Conservation (phyloP, 192 early-diverging fungal genomes). For the Linnemannia elongata region DNA sequence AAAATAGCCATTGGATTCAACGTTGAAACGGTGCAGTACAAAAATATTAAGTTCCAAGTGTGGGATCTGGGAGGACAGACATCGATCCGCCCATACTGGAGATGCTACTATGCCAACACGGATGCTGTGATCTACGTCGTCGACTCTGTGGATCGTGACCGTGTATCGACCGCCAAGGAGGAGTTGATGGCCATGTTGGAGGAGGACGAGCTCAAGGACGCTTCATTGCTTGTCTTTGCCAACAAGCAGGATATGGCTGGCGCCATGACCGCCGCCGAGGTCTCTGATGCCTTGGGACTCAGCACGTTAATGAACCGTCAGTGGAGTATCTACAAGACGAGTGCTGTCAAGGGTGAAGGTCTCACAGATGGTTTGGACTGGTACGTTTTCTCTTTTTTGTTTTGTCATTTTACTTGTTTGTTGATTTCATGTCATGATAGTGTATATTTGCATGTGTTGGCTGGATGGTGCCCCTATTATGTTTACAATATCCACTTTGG, state of each 20-base stretch:
- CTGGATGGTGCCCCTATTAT: not conserved
- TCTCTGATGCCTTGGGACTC: conserved; percentile 88
- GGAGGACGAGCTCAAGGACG: conserved; percentile 93
- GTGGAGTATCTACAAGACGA: conserved; percentile 96
- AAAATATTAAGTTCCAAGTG: conserved; percentile 99
- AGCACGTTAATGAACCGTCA: conserved; percentile 88
- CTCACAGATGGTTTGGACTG: conserved; percentile 94
- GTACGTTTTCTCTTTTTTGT: conserved; percentile 61
- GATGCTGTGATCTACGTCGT: conserved; percentile 99
- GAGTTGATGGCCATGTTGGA: conserved; percentile 95
- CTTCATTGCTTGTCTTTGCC: conserved; percentile 93
- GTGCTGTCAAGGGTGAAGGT: conserved; percentile 95
- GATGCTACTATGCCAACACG: conserved; percentile 99
- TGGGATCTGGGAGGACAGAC: conserved; percentile 97
- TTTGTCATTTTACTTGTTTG: not conserved
- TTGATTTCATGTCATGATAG: not conserved
- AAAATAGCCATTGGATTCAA: conserved; percentile 80
- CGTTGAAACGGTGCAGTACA: conserved; percentile 95
- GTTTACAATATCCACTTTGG: not conserved
- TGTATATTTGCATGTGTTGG: not conserved
- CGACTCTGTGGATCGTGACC: conserved; percentile 92
- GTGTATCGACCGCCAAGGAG: conserved; percentile 88
- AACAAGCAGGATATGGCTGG: conserved; percentile 99
- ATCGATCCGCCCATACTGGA: conserved; percentile 94
- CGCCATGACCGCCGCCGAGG: conserved; percentile 91